Conservation (phyloP, 176 grass and related monocot genomes). For the Bonia amplexicaulis region DNA sequence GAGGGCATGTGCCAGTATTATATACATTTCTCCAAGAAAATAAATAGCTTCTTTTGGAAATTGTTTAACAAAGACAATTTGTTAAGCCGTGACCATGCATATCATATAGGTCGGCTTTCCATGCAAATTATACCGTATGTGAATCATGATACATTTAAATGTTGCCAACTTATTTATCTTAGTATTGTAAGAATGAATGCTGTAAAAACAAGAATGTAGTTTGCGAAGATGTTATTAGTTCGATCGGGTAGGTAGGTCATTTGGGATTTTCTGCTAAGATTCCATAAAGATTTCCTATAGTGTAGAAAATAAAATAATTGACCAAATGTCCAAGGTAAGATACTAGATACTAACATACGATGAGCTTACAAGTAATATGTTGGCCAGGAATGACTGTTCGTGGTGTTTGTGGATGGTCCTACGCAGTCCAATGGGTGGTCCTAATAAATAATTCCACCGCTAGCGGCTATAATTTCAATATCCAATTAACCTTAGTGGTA, state of each 20-base stretch:
- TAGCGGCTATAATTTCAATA: not conserved
- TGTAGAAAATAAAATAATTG: not conserved
- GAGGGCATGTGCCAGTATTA: not conserved
- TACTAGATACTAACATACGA: not conserved
- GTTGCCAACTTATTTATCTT: not conserved
- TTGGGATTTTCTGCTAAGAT: not conserved
- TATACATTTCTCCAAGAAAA: not conserved
- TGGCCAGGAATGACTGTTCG: not conserved
- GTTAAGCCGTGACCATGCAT: not conserved
- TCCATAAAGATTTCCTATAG: not conserved
- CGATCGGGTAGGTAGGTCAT: not conserved
- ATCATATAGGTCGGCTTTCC: not conserved
- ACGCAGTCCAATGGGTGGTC: not conserved
- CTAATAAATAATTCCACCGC: not conserved
- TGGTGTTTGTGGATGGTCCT: not conserved
- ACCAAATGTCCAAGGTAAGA: not conserved
- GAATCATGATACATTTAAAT: not conserved
- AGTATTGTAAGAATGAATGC: not conserved
- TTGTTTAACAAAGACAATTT: not conserved
- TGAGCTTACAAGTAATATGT: not conserved
- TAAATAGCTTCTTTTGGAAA: not conserved
- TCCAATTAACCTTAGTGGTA: not conserved
- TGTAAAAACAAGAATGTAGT: not conserved
- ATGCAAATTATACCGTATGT: not conserved
- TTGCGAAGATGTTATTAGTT: not conserved